Conservation (phyloP, 306 rosid genomes). For the Ochetophila trinervis region DNA sequence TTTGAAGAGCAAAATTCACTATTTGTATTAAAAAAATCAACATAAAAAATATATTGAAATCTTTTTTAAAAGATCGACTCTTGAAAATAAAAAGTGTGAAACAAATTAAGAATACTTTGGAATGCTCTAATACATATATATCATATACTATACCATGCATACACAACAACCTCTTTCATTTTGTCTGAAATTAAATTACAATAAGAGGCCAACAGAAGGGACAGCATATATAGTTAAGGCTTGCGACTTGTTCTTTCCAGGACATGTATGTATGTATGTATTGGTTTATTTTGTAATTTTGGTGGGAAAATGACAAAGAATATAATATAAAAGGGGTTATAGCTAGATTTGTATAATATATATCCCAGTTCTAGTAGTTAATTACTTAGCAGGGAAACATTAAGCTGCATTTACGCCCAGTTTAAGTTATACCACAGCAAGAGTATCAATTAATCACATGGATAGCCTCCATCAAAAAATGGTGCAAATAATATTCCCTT, state of each 20-base stretch:
- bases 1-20: too few species aligned
- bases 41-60: too few species aligned
- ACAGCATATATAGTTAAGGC: neutral
- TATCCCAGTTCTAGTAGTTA: neutral
- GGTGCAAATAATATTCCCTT: neutral
- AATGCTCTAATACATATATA: neutral
- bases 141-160: neutral
- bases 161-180: neutral
- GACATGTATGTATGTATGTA: neutral
- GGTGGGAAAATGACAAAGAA: too few species aligned
- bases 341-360: neutral
- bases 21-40: too few species aligned
- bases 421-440: neutral
- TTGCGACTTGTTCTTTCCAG: neutral
- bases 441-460: slow-evolving; percentile 3
- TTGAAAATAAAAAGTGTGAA: too few species aligned
- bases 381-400: neutral
- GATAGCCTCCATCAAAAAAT: neutral
- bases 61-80: too few species aligned
- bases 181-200: neutral
- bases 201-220: neutral
- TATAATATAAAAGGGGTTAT: too few species aligned
- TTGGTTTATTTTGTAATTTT: too few species aligned
- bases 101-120: too few species aligned
- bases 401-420: neutral